Evolutionary conservation across 495 filamentous ascomycete species (phyloP), one percentile per base, ranked within the genome.

Genomic region (Achaetomiella virescens): DNA sequence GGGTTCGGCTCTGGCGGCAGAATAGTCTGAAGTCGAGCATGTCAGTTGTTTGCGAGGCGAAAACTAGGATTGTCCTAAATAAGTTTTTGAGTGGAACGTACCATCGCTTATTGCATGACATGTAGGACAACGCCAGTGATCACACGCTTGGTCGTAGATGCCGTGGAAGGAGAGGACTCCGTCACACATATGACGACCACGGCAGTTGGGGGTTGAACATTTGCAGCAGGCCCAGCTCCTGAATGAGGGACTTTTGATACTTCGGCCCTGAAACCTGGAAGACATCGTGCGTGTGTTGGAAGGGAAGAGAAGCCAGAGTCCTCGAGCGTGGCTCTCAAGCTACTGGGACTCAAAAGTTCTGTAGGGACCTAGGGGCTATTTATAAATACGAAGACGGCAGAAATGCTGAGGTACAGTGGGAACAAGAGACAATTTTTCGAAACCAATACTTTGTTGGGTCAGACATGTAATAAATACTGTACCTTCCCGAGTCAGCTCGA

Each of bases 151-250:
- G 29, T 36, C 40, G 40, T 52, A 52, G n/a, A 6, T 11, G 27
- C 14, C 24, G 7, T 21, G 15, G 1, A 20, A 41, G 12, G 49
- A 24, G 9, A 43, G 10, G 8, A 21, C 18, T 14, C 51, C 51
- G 5, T 36, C 20, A 20, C 51, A 45, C 9, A 45, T 25, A 22
- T 20, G 38, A 17, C 15, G 51, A 6, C 38, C 31, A 11, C 36
- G 1, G 2, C 38, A 36, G 27, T 53, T 53, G n/a, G 17, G 18
- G n/a, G 5, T 44, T 22, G 27, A 45, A 15, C 51, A 53, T 18
- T 44, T 44, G 51, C 51, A 53, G 24, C 51, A 53, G 1, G 51
- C 20, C 51, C 51, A 53, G 27, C 17, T 7, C 8, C 37, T 35
- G 27, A 10, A 22, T 2, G 40, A 18, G n/a, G 31, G 21, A 17